Percentiles rank a stretch among this genome's conserved stretches.
Evolutionary conservation across 148 eudicot species (phyloP).

Genomic region (Persicaria tinctoria): DNA sequence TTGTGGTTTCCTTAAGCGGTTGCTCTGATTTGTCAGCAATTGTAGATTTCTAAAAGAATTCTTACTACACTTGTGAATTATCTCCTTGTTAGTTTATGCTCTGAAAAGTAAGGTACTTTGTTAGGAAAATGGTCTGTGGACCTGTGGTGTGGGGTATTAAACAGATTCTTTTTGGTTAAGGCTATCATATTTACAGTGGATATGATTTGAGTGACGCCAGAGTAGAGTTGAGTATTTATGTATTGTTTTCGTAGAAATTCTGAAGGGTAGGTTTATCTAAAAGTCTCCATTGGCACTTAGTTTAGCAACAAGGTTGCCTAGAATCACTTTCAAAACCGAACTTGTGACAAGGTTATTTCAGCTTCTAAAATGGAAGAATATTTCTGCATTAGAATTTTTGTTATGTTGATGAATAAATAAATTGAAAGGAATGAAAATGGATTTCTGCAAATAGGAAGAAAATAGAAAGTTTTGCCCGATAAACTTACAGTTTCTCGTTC

Average conservation of each 20-base stretch:
- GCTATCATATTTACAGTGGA: background rate
- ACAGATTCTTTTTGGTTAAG: background rate
- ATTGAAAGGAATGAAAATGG: background rate
- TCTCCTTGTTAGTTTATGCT: background rate
- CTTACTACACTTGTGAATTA: background rate
- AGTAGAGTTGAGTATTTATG: background rate
- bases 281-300: background rate
- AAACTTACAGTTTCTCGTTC: constrained; percentile 4
- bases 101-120: background rate
- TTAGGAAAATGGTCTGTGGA: background rate
- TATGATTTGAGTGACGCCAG: background rate
- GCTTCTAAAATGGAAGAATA: background rate
- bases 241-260: background rate
- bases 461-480: background rate
- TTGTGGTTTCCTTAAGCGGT: background rate
- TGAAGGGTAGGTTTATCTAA: background rate
- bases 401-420: background rate
- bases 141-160: background rate
- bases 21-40: background rate
- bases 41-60: background rate
- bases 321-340: background rate
- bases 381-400: background rate
- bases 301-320: background rate
- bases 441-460: background rate
- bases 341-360: background rate